phyloP scores from a whole-genome alignment of 2,329 filamentous ascomycete species.

The Diaporthe citri region DNA sequence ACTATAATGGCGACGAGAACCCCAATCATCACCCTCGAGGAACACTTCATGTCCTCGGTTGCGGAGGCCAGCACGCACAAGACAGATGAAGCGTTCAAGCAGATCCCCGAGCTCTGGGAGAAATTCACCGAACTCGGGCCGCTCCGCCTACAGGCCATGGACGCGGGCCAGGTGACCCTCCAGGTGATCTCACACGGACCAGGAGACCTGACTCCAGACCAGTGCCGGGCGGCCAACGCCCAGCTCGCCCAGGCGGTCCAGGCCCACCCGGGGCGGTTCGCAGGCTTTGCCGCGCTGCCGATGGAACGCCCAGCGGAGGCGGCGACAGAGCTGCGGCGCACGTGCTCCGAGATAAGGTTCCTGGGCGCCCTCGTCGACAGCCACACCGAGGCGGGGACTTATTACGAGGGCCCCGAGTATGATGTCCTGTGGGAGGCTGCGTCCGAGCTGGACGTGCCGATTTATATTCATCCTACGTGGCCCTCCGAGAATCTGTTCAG shows the following conservation, averaged over 20 bases:
- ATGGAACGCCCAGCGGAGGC: conserved; percentile 53
- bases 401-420: conserved; percentile 36
- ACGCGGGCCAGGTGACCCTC: conserved; percentile 42
- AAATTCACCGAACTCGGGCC: conserved; percentile 45
- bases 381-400: conserved; percentile 36
- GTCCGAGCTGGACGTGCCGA: conserved; percentile 36
- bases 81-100: conserved; percentile 43
- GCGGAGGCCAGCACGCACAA: conserved; percentile 39
- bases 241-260: conserved; percentile 43
- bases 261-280: conserved; percentile 39
- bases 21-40: conserved; percentile 57
- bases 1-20: neutral
- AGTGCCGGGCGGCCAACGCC: conserved; percentile 44
- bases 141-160: conserved; percentile 45
- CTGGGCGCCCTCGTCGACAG: conserved; percentile 38
- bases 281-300: conserved; percentile 48
- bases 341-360: conserved; percentile 50
- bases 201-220: conserved; percentile 39
- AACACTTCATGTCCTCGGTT: conserved; percentile 51
- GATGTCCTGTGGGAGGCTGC: conserved; percentile 33
- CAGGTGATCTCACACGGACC: conserved; percentile 47
- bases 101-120: conserved; percentile 42
- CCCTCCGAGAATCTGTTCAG: conserved; percentile 48
- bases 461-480: conserved; percentile 39
- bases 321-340: conserved; percentile 55